Evolutionary conservation across 345 rosid species (phyloP).

Genomic region (Passiflora organensis): DNA sequence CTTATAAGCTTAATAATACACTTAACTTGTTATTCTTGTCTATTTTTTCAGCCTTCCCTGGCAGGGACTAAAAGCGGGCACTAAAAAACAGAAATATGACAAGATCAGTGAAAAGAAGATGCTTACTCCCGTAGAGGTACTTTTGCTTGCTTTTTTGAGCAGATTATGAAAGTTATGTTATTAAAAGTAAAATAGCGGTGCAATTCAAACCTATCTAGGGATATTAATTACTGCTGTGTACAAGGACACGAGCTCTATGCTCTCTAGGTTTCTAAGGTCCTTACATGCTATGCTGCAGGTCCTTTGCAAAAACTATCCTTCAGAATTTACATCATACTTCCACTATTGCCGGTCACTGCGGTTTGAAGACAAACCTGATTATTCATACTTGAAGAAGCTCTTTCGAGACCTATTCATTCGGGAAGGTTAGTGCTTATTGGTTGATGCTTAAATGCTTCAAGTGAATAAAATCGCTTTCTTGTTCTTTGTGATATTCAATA

Average conservation of each 20-base stretch:
- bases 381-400: too few relatives aligned
- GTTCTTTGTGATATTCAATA: background rate
- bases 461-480: background rate
- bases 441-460: background rate
- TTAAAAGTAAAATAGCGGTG: too few relatives aligned
- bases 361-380: slow-evolving; percentile 95
- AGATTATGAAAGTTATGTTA: slow-evolving; percentile 1
- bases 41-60: slow-evolving; percentile 75
- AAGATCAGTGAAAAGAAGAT: slow-evolving; percentile 94
- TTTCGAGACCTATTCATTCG: slow-evolving; percentile 88
- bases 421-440: slow-evolving; percentile 46
- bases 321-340: slow-evolving; percentile 89
- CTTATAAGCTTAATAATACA: background rate
- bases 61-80: too few relatives aligned
- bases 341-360: slow-evolving; percentile 90
- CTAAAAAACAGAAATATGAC: slow-evolving; percentile 95
- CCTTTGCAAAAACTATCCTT: slow-evolving; percentile 80
- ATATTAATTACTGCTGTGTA: too few relatives aligned
- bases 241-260: background rate
- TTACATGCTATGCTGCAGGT: slow-evolving; percentile 31
- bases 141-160: background rate
- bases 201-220: too few relatives aligned
- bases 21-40: slow-evolving; percentile 15
- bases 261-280: background rate
- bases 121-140: slow-evolving; percentile 85